phyloP scores from a whole-genome alignment of 352 stramenopile species.

The Pythium folliculosum region DNA sequence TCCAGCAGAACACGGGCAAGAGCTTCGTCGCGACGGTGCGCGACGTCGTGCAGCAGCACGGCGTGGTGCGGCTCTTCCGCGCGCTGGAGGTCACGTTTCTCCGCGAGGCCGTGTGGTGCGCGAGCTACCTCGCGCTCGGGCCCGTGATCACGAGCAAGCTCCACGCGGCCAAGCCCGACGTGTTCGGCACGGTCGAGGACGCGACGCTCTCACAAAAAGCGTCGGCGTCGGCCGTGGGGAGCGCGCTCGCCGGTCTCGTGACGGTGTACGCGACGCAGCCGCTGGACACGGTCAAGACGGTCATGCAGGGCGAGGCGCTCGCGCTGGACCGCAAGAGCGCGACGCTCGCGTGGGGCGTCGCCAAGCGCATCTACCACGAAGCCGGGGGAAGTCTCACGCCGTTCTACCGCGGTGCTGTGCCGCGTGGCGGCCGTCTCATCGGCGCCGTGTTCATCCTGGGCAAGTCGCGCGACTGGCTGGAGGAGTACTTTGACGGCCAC shows the following conservation, averaged over 20 bases:
- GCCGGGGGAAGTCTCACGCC: slow-evolving; percentile 40
- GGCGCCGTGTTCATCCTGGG: slow-evolving; percentile 85
- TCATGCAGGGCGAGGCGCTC: slow-evolving; percentile 83
- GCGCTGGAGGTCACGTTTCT: slow-evolving; percentile 60
- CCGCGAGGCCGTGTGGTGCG: slow-evolving; percentile 76
- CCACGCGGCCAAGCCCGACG: slow-evolving; percentile 47
- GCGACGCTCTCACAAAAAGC: slow-evolving; percentile 64
- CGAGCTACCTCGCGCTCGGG: slow-evolving; percentile 74
- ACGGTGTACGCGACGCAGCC: slow-evolving; percentile 80
- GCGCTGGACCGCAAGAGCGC: slow-evolving; percentile 34
- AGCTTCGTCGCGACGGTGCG: slow-evolving; percentile 61
- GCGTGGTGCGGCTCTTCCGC: slow-evolving; percentile 54
- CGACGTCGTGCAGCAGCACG: slow-evolving; percentile 51
- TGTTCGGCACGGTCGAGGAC: slow-evolving; percentile 53
- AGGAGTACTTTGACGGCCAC: slow-evolving; percentile 73
- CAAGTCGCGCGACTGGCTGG: slow-evolving; percentile 66
- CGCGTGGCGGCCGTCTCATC: slow-evolving; percentile 75
- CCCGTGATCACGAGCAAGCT: slow-evolving; percentile 69
- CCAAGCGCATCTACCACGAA: slow-evolving; percentile 47
- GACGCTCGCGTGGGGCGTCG: slow-evolving; percentile 44
- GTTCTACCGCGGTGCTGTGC: slow-evolving; percentile 76
- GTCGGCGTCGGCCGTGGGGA: slow-evolving; percentile 64
- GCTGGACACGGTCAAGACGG: slow-evolving; percentile 84
- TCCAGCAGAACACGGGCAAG: slow-evolving; percentile 84
- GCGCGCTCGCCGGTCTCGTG: slow-evolving; percentile 66